These are phyloP conservation scores for Pelargonium citronellum DNA, from an alignment of 441 rosid genomes.

Conservation along the genomic window DNA sequence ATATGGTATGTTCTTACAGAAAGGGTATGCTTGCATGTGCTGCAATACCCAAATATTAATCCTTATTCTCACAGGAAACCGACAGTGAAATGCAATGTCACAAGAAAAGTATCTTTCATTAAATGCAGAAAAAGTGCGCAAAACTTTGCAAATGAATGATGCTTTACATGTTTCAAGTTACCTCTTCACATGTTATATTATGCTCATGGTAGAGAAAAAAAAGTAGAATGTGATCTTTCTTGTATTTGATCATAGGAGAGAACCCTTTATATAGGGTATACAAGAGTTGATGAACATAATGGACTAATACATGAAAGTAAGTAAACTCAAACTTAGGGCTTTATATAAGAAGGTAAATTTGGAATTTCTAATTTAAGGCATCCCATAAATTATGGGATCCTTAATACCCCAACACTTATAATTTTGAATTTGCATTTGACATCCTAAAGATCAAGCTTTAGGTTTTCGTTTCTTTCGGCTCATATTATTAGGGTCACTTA, in stretches of 20 bases:
- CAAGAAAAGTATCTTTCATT: neutral
- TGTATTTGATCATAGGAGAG: too few relatives aligned
- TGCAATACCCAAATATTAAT: neutral
- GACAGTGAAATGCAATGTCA: neutral
- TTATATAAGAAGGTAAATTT: too few relatives aligned
- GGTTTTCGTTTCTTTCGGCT: neutral
- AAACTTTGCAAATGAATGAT: neutral
- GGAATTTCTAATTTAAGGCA: too few relatives aligned
- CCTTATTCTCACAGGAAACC: neutral
- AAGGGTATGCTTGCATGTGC: neutral
- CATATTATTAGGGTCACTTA: neutral
- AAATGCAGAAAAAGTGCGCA: neutral
- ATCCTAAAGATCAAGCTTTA: constrained; percentile 2
- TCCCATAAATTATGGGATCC: too few relatives aligned
- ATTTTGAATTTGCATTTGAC: neutral
- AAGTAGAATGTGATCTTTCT: too few relatives aligned
- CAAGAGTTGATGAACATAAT: too few relatives aligned
- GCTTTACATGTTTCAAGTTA: neutral
- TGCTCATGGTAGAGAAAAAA: neutral
- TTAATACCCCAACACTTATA: too few relatives aligned
- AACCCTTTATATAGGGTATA: too few relatives aligned
- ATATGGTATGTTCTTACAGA: neutral
- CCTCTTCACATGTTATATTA: neutral
- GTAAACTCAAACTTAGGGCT: too few relatives aligned
- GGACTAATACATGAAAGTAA: too few relatives aligned